Base-by-base conservation (phyloP, 2,329 filamentous ascomycete species). In the Didymella keratinophila region DNA sequence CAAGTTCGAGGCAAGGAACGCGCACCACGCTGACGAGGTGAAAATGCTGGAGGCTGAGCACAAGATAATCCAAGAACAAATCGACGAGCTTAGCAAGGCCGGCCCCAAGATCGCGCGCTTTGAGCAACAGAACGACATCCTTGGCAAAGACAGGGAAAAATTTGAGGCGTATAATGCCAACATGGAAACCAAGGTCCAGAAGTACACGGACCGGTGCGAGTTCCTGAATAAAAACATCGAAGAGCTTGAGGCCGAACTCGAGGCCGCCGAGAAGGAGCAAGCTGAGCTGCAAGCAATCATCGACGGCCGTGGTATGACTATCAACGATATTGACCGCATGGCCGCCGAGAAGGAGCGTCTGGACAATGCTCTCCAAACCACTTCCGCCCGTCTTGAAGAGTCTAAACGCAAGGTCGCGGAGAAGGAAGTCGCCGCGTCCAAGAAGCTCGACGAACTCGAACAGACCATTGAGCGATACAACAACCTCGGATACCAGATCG, bases 271-370 rank as follows among this genome's bases (percentile, higher is more conserved):
- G 64, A 88, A 90, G 16, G 95, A 99, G 76, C 87, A 92, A 61
- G 81, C 87, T 41, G 84, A 85, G 28, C 83, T 99, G 10, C 94
- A 98, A 75, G 88, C 89, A 58, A 88, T 90, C 28, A 93, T 99
- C 27, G 95, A 98, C 76, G 89, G 90, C 67, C 92, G 96, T 73
- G 95, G 95, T 2, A 93, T 99, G 75, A 96, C 93, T 71, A 96
- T 97, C 79, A 91, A 95, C 79, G 95, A 99, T 84, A 98, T 99
- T 73, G 95, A 99, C 83, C 92, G 95, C 77, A 97, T 99, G 94
- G 97, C 93, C 68, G 89, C 91, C 34, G 95, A 99, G 76, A 89
- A 93, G 52, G 95, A 99, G 71, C 88, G 95, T 45, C 84, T 99
- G n/a, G 92, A 96, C 65, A 93, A 90, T 69, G 91, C 89, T 41